Conservation (phyloP, 768 basidiomycete species). For the Cyathus striatus region DNA sequence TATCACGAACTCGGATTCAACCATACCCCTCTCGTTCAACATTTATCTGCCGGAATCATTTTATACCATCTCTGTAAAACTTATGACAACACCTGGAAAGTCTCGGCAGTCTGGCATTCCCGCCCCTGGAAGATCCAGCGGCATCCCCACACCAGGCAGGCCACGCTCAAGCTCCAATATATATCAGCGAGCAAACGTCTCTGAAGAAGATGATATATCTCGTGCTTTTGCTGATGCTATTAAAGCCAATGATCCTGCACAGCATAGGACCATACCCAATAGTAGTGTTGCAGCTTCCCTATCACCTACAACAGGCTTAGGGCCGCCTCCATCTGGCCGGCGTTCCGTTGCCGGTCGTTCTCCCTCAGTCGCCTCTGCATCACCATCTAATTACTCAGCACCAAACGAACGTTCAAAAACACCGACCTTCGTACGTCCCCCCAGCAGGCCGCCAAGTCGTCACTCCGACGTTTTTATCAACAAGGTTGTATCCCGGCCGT, state of each 20-base stretch:
- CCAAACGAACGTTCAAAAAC: constrained; percentile 45
- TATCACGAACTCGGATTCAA: not conserved
- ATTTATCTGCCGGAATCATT: too few species aligned
- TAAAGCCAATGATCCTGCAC: constrained; percentile 74
- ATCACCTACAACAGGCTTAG: constrained; percentile 39
- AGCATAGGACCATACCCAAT: constrained; percentile 46
- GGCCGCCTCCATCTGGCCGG: constrained; percentile 46
- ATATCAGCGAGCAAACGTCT: constrained; percentile 24
- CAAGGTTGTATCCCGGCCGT: constrained; percentile 41
- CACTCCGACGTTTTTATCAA: constrained; percentile 51
- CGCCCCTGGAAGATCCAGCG: constrained; percentile 30
- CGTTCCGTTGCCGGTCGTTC: constrained; percentile 32
- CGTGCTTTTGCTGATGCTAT: constrained; percentile 79
- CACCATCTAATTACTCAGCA: constrained; percentile 23
- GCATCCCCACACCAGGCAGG: constrained; percentile 70
- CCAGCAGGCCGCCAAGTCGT: constrained; percentile 58
- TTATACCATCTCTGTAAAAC: not conserved
- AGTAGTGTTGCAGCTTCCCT: constrained; percentile 40
- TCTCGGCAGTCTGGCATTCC: constrained; percentile 38
- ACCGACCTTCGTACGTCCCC: constrained; percentile 29
- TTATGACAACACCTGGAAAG: constrained; percentile 36
- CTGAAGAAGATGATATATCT: constrained; percentile 55
- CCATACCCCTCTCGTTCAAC: not conserved
- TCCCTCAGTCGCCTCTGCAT: constrained; percentile 43
- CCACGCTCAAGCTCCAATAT: constrained; percentile 62